A percentile compares a stretch with the other conserved stretches of the same genome.
Evolutionary conservation across 495 filamentous ascomycete genomes (phyloP).

Genomic region (Sordaria brevicollis): DNA sequence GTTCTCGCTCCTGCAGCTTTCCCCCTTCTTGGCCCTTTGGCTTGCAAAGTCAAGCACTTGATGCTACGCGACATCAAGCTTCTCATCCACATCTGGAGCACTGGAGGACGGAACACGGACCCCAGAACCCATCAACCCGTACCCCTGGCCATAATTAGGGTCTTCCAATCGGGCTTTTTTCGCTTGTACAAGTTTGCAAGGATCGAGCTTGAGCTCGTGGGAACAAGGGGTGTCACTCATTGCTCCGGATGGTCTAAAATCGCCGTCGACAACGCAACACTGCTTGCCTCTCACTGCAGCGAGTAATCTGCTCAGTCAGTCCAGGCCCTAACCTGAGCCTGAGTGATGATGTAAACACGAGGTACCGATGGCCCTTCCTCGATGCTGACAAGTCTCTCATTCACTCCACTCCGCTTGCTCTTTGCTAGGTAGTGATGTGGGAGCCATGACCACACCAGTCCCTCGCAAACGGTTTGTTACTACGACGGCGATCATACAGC

Average conservation of each 20-base stretch:
- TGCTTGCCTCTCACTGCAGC: neutral
- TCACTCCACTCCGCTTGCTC: neutral
- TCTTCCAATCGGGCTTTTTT: neutral
- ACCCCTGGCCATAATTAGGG: neutral
- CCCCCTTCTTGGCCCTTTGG: neutral
- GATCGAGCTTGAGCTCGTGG: neutral
- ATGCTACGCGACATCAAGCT: neutral
- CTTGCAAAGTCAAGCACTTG: neutral
- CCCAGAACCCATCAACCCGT: neutral
- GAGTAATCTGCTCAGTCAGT: neutral
- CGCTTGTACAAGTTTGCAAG: neutral
- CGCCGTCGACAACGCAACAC: neutral
- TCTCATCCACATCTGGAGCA: neutral
- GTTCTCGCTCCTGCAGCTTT: neutral
- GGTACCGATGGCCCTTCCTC: neutral
- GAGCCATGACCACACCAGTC: neutral
- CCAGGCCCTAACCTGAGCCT: neutral
- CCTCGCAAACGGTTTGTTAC: neutral
- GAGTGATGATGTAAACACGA: neutral
- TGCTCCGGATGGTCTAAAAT: neutral
- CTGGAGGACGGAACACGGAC: neutral
- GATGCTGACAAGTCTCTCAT: neutral
- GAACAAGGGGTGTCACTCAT: neutral
- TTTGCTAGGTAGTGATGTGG: neutral
- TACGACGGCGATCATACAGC: neutral